Evolutionary conservation across 495 filamentous ascomycete species (phyloP).

Genomic region (Staphylotrichum longicolle): DNA sequence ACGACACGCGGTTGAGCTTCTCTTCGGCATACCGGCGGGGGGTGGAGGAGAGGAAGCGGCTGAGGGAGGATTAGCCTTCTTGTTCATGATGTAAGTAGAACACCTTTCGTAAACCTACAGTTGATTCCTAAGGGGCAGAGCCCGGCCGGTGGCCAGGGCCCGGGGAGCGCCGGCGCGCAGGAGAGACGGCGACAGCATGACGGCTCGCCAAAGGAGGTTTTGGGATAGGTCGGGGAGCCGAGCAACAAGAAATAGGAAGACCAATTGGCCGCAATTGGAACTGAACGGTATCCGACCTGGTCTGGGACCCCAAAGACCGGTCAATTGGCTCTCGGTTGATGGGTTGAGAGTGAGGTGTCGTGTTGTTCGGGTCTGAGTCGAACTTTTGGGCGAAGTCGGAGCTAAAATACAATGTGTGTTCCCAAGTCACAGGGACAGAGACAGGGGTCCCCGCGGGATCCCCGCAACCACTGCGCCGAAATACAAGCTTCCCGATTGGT

Average conservation of each 20-base stretch:
- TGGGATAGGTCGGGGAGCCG: not conserved
- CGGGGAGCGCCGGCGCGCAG: constrained; percentile 41
- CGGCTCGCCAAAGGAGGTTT: constrained; percentile 7
- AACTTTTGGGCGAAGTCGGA: constrained; percentile 36
- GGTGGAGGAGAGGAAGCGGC: constrained; percentile 43
- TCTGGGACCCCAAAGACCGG: constrained; percentile 9
- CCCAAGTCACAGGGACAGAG: constrained; percentile 31
- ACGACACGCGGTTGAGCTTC: constrained; percentile 76
- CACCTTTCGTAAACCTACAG: constrained; percentile 31
- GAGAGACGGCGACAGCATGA: constrained; percentile 41
- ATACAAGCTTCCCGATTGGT: constrained; percentile 37
- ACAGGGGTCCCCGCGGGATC: constrained; percentile 32
- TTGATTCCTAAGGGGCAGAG: constrained; percentile 38
- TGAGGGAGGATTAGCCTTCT: constrained; percentile 22
- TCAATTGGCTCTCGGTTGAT: constrained; percentile 25
- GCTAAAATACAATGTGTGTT: constrained; percentile 24
- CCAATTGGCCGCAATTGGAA: constrained; percentile 17
- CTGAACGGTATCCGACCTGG: not conserved
- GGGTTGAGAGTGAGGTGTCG: constrained; percentile 4
- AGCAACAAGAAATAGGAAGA: constrained; percentile 3
- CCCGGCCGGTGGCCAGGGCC: constrained; percentile 40
- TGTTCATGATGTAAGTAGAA: not conserved
- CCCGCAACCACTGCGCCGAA: constrained; percentile 24
- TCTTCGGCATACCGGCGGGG: constrained; percentile 45
- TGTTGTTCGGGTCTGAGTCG: constrained; percentile 10